These are phyloP conservation scores for Amauroascus niger DNA, from an alignment of 2,329 filamentous ascomycete species.

Conservation along the genomic window DNA sequence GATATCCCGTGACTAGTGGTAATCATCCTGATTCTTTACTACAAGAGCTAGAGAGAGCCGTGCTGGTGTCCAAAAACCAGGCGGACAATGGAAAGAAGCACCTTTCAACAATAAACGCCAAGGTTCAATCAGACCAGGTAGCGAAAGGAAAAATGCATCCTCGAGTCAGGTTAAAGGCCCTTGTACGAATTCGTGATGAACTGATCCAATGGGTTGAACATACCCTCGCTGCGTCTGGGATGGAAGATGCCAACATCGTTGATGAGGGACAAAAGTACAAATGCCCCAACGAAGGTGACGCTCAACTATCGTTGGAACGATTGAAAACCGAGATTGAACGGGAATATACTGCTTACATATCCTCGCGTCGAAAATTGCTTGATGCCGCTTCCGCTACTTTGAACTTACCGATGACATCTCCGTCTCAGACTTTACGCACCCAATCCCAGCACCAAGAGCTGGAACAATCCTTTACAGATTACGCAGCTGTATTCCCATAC, in stretches of 20 bases:
- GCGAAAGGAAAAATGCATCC: background rate
- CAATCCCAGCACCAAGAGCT: background rate
- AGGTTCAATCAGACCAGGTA: background rate
- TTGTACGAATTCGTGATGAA: slow-evolving; percentile 41
- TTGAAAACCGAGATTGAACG: slow-evolving; percentile 27
- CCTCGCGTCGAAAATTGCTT: slow-evolving; percentile 30
- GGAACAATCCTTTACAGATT: slow-evolving; percentile 1
- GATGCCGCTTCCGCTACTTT: slow-evolving; percentile 30
- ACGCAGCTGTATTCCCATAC: slow-evolving; percentile 22
- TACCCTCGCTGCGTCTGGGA: slow-evolving; percentile 34
- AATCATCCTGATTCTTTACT: slow-evolving; percentile 26
- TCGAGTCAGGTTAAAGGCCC: slow-evolving; percentile 21
- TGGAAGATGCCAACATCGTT: slow-evolving; percentile 24
- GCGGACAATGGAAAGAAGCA: slow-evolving; percentile 30
- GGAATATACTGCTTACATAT: slow-evolving; percentile 31
- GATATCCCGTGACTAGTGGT: slow-evolving; percentile 11
- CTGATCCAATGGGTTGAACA: slow-evolving; percentile 45
- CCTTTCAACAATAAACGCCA: slow-evolving; percentile 22
- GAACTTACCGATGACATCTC: slow-evolving; percentile 23
- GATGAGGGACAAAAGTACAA: slow-evolving; percentile 21
- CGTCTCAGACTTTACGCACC: slow-evolving; percentile 13
- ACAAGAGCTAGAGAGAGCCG: slow-evolving; percentile 32
- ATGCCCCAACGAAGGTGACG: slow-evolving; percentile 19
- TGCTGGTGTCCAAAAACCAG: slow-evolving; percentile 30
- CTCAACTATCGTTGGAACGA: slow-evolving; percentile 23